These are phyloP conservation scores for Melanomma pulvis-pyrius DNA, from an alignment of 495 filamentous ascomycete species.

Conservation along the genomic window DNA sequence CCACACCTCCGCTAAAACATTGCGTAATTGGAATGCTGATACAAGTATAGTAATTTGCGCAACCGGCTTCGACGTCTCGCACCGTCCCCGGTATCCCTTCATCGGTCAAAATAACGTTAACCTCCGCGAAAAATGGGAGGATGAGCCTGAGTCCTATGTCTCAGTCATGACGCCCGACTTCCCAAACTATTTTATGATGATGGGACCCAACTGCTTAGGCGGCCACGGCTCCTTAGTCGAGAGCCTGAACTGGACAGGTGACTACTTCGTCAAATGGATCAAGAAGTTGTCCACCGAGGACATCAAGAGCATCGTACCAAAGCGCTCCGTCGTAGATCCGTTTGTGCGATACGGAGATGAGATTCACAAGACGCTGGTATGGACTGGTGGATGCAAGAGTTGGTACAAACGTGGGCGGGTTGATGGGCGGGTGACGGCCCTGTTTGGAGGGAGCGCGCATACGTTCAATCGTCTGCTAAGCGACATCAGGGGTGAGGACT, in stretches of 20 bases:
- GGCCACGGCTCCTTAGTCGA: constrained; percentile 58
- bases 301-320: constrained; percentile 52
- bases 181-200: constrained; percentile 56
- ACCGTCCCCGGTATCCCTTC: constrained; percentile 47
- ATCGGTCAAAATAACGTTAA: constrained; percentile 44
- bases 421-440: constrained; percentile 50
- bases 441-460: constrained; percentile 51
- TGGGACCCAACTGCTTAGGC: constrained; percentile 59
- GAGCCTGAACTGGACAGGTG: constrained; percentile 54
- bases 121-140: constrained; percentile 35
- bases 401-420: constrained; percentile 54
- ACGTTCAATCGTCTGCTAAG: constrained; percentile 38
- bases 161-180: constrained; percentile 45
- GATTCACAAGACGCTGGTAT: constrained; percentile 52
- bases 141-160: constrained; percentile 47
- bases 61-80: constrained; percentile 55
- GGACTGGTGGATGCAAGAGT: constrained; percentile 51
- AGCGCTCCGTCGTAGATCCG: constrained; percentile 47
- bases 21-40: background rate
- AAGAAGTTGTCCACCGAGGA: constrained; percentile 52
- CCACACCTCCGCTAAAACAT: background rate
- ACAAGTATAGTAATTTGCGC: constrained; percentile 47
- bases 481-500: constrained; percentile 20
- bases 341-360: constrained; percentile 50
- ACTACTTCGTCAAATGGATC: constrained; percentile 53